Conservation (phyloP, 176 grass and related monocot species). For the Typha latifolia region DNA sequence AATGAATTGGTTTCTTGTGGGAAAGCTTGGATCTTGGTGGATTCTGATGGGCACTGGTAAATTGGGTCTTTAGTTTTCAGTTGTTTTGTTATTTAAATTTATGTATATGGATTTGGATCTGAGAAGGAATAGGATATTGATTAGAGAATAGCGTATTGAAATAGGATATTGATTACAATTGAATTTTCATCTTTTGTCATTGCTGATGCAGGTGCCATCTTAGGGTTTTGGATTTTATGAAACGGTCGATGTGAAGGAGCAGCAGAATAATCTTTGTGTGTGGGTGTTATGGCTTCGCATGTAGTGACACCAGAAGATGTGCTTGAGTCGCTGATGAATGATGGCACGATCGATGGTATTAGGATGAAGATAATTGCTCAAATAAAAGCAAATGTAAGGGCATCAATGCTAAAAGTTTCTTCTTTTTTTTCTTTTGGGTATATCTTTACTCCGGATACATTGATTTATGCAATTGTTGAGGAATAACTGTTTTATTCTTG, state of each 20-base stretch:
- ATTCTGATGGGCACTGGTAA: not conserved
- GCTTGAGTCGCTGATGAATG: constrained; percentile 80
- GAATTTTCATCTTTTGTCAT: no score
- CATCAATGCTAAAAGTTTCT: no score
- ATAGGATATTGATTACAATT: no score
- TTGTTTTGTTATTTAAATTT: no score
- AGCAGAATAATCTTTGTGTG: not conserved
- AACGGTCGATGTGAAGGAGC: not conserved
- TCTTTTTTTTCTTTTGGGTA: no score
- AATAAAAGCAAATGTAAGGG: constrained; percentile 83
- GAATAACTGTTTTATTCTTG: no score
- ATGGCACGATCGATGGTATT: constrained; percentile 84
- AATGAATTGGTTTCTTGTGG: not conserved
- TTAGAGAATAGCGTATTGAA: no score
- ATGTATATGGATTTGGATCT: no score
- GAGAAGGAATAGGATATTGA: no score
- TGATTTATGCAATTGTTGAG: no score
- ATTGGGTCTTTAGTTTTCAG: no score
- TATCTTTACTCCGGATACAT: no score
- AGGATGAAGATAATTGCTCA: constrained; percentile 93
- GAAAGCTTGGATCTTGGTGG: not conserved
- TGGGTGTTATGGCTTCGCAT: constrained; percentile 38
- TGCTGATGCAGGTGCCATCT: not conserved
- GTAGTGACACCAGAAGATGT: constrained; percentile 80
- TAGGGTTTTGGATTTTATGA: not conserved